Evolutionary conservation across 257 asterid genomes (phyloP), one percentile per base, ranked within the genome.

Genomic region (Haberlea rhodopensis): DNA sequence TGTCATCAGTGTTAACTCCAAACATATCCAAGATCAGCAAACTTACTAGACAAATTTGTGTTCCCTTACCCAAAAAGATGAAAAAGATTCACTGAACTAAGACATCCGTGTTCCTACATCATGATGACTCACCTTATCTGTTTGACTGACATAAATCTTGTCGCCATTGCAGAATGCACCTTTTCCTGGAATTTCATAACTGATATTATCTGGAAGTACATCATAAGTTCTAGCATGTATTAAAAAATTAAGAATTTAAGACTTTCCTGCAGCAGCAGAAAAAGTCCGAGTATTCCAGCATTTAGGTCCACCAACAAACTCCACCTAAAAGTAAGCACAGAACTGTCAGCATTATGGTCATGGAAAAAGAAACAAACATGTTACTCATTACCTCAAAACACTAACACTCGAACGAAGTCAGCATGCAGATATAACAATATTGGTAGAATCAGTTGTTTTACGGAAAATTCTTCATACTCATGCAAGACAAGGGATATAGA

Each of bases 241-340:
- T 25, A 40, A 23, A 25, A 23, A 19, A 8, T 11, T 34, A 59
- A 57, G 57, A 66, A 68, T 76, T 25, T 69, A 37, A 37, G n/a
- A 37, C 70, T 18, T 78, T 89, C 98, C 99, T 22, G 91, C 85
- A 71, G 95, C 96, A 64, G 97, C 97, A 78, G 99, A 84, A 87
- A 90, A 94, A 59, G 87, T 90, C 74, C 97, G 90, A 63, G 96
- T 94, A 67, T 85, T 86, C 99, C 99, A 94, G 77, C 96, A 87
- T 82, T 81, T 84, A 67, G 95, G 97, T 52, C n/a, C 99, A 74
- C 99, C 99, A 68, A 90, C 95, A 81, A 94, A 94, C 78, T 94
- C 99, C 55, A 94, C 95, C 98, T 91, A 73, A 71, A 74, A 29
- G 71, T 18, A 57, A 56, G 67, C 67, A 67, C 48, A 49, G 49